These are phyloP conservation scores for Aphanomyces euteiches DNA, from an alignment of 352 stramenopile genomes.

Conservation along the genomic window DNA sequence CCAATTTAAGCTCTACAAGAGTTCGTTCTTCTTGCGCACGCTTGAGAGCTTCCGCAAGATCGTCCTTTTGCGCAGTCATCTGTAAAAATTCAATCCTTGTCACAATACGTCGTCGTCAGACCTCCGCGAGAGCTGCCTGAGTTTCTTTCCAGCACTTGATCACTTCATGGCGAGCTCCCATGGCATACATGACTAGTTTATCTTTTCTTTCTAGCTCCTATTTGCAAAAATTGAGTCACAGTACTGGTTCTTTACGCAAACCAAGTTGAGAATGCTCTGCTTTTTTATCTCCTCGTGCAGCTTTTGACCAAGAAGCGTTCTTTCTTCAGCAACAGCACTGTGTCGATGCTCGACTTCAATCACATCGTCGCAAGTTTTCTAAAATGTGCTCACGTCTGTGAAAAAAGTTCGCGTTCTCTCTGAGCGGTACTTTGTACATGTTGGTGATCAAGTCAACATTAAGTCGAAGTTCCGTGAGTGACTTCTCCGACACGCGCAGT, in stretches of 20 bases:
- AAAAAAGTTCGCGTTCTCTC: background rate
- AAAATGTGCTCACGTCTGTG: background rate
- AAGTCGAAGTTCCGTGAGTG: slow-evolving; percentile 72
- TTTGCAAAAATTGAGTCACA: slow-evolving; percentile 36
- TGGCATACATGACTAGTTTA: slow-evolving; percentile 65
- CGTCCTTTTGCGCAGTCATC: slow-evolving; percentile 16
- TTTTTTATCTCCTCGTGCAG: slow-evolving; percentile 74
- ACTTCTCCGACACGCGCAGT: slow-evolving; percentile 49
- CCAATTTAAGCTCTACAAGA: background rate
- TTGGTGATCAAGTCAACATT: slow-evolving; percentile 83
- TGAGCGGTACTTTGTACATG: slow-evolving; percentile 64
- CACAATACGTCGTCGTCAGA: background rate
- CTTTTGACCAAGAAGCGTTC: slow-evolving; percentile 46
- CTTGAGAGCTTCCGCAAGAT: background rate
- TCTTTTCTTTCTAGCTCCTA: slow-evolving; percentile 55
- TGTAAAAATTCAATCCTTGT: background rate
- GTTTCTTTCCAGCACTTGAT: slow-evolving; percentile 47
- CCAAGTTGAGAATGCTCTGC: slow-evolving; percentile 58
- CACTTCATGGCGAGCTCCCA: slow-evolving; percentile 74
- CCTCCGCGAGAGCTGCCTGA: slow-evolving; percentile 40
- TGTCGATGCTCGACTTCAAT: slow-evolving; percentile 4
- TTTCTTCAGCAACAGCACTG: slow-evolving; percentile 39
- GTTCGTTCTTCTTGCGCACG: background rate
- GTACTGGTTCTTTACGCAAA: slow-evolving; percentile 17
- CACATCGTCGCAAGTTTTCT: slow-evolving; percentile 30